These are phyloP conservation scores for Botrytis aclada DNA, from an alignment of 2,329 filamentous ascomycete genomes.

Conservation along the genomic window DNA sequence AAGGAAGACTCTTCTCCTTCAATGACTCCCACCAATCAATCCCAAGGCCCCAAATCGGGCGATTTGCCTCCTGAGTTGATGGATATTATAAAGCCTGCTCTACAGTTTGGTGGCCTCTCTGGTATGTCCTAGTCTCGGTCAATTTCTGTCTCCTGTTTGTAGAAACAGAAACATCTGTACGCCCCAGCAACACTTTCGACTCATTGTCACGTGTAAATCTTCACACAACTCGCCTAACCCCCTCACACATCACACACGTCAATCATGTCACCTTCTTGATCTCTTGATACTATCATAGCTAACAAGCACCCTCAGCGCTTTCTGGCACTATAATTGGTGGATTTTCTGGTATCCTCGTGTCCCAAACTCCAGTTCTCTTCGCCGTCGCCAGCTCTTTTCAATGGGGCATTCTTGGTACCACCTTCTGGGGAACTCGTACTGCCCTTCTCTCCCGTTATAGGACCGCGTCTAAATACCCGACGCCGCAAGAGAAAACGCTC, in stretches of 20 bases:
- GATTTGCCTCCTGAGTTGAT: slow-evolving; percentile 44
- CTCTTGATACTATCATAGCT: background rate
- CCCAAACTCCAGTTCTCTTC: slow-evolving; percentile 65
- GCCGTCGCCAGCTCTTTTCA: slow-evolving; percentile 71
- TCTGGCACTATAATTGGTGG: slow-evolving; percentile 64
- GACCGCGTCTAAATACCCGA: slow-evolving; percentile 37
- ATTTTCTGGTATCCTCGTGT: slow-evolving; percentile 67
- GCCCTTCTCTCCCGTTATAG: slow-evolving; percentile 47
- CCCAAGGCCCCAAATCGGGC: slow-evolving; percentile 15
- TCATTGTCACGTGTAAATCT: background rate
- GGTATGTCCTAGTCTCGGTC: slow-evolving; percentile 44
- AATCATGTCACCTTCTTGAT: no score
- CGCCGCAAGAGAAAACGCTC: slow-evolving; percentile 56
- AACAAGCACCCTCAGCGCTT: slow-evolving; percentile 8
- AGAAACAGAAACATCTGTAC: background rate
- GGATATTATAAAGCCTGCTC: slow-evolving; percentile 48
- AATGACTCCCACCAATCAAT: background rate
- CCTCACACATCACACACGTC: background rate
- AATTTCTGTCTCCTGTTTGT: slow-evolving; percentile 4
- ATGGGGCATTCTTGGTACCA: slow-evolving; percentile 75
- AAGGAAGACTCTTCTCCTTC: background rate
- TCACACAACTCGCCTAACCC: background rate
- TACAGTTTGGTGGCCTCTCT: slow-evolving; percentile 57
- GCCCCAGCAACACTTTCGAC: background rate
- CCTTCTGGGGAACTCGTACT: slow-evolving; percentile 61